These are phyloP conservation scores for Hymenochaete sp. DNA, from an alignment of 1,284 basidiomycete genomes.

Conservation along the genomic window DNA sequence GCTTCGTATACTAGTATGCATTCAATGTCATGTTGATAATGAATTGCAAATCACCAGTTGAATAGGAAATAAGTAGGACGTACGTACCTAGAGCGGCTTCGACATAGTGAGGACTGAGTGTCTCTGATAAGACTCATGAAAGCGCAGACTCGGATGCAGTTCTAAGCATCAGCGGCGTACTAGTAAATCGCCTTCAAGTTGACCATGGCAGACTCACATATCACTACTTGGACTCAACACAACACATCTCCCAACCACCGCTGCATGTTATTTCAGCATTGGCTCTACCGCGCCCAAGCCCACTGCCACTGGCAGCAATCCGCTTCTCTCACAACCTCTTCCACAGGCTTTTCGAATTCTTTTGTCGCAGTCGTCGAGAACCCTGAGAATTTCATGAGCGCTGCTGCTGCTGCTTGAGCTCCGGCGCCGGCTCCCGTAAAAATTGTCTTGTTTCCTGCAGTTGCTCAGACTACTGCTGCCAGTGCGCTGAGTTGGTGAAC, in stretches of 20 bases:
- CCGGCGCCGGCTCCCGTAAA: conserved; percentile 40
- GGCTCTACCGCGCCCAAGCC: conserved; percentile 73
- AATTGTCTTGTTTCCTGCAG: conserved; percentile 55
- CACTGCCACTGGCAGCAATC: conserved; percentile 79
- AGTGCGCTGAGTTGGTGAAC: conserved; percentile 86
- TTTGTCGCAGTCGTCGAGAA: conserved; percentile 42
- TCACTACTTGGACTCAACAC: conserved; percentile 77
- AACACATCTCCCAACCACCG: conserved; percentile 86
- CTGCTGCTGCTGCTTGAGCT: conserved; percentile 71
- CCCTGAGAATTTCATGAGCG: conserved; percentile 75
- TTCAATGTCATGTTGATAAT: conserved; percentile 26
- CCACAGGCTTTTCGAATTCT: conserved; percentile 43
- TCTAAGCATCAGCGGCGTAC: conserved; percentile 33
- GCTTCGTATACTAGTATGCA: conserved; percentile 60
- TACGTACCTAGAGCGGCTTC: conserved; percentile 91
- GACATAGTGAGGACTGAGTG: conserved; percentile 79
- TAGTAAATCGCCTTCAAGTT: too few relatives aligned
- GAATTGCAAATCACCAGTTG: conserved; percentile 10
- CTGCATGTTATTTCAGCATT: conserved; percentile 94
- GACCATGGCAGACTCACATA: conserved; percentile 50
- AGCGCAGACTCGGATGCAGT: conserved; percentile 86
- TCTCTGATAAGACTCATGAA: conserved; percentile 82
- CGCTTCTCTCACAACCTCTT: conserved; percentile 67
- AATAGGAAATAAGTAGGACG: conserved; percentile 25
- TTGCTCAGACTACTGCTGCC: too few relatives aligned